Base-by-base conservation (phyloP, 345 rosid genomes). In the Punica granatum region DNA sequence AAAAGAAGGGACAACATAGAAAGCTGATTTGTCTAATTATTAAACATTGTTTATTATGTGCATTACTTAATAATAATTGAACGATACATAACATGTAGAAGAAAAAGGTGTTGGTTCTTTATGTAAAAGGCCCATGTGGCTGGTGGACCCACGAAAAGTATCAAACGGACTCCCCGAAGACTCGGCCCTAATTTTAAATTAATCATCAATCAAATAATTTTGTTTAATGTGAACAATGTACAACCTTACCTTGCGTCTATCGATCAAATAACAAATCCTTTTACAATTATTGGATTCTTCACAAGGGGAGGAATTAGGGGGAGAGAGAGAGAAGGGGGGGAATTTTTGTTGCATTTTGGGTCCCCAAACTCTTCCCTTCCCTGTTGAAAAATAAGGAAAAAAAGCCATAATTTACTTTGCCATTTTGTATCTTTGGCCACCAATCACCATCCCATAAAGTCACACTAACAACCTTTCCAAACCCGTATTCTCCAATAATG, bases 401-500 rank as follows among this genome's bases (percentile, higher is more conserved):
- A 25, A 5, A 10, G 61, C 8, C 61, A 56, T 56, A 30, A 56
- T 3, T 30, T 56, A 56, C 61, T 25, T 56, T 28, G 61, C 61
- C 61, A 56, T 56, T 26, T 56, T 56, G 34, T 56, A 30, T 11
- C 34, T 25, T 25, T 26, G 33, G 61, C 31, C 33, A 30, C 34
- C 61, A 12, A 54, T 54, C 60, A 25, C 60, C 60, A 26, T 56
- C 61, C 34, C 34, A 56, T 56, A 26, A 56, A 56, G 34, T 33
- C 61, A 56, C 32, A 26, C 33, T 56, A 56, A 28, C 61, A 56
- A 28, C 61, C 61, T 56, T 25, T 30, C 31, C 5, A 53, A 23
- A 28, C 54, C 31, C 3, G 7, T 21, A 6, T 53, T 7, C 28
- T 30, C 59, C 14, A 21, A 53, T 21, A 49, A 49, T 49, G 59